A percentile compares a stretch with the other conserved stretches of the same genome.
Conservation (phyloP, 345 rosid genomes). For the Microcos paniculata region DNA sequence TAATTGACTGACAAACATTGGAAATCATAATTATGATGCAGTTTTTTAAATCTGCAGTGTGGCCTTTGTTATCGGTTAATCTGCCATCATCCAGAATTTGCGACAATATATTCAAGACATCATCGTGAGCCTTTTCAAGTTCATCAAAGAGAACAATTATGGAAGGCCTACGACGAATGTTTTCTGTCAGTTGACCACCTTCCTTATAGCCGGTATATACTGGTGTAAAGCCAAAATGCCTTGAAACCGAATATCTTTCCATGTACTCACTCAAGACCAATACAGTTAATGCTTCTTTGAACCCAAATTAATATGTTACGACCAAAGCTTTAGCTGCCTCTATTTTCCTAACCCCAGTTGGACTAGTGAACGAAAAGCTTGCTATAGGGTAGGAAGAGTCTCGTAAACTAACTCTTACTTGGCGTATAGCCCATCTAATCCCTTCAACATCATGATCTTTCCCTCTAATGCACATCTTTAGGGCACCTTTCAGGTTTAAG, state of each 20-base stretch:
- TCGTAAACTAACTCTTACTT: slow-evolving; percentile 63
- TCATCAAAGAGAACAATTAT: slow-evolving; percentile 58
- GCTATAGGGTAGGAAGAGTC: slow-evolving; percentile 66
- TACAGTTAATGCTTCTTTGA: slow-evolving; percentile 62
- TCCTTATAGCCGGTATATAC: slow-evolving; percentile 57
- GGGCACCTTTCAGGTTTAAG: too few species aligned
- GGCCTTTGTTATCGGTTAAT: too few species aligned
- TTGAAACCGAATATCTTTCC: slow-evolving; percentile 66
- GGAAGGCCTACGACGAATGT: slow-evolving; percentile 54
- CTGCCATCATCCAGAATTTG: slow-evolving; percentile 58
- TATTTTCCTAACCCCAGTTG: slow-evolving; percentile 66
- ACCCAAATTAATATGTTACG: slow-evolving; percentile 53
- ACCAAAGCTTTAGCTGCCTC: slow-evolving; percentile 66
- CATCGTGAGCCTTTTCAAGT: slow-evolving; percentile 66
- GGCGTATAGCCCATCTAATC: slow-evolving; percentile 50
- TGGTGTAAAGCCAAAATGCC: slow-evolving; percentile 62
- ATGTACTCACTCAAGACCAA: slow-evolving; percentile 73
- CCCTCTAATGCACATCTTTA: too few species aligned
- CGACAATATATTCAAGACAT: slow-evolving; percentile 64
- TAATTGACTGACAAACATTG: slow-evolving; percentile 50
- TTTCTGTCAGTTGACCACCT: slow-evolving; percentile 70
- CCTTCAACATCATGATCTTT: too few species aligned
- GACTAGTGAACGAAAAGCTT: slow-evolving; percentile 64
- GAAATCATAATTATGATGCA: slow-evolving; percentile 64
- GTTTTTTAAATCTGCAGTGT: slow-evolving; percentile 61